phyloP scores from a whole-genome alignment of 306 rosid genomes.

The Quercus cerris region DNA sequence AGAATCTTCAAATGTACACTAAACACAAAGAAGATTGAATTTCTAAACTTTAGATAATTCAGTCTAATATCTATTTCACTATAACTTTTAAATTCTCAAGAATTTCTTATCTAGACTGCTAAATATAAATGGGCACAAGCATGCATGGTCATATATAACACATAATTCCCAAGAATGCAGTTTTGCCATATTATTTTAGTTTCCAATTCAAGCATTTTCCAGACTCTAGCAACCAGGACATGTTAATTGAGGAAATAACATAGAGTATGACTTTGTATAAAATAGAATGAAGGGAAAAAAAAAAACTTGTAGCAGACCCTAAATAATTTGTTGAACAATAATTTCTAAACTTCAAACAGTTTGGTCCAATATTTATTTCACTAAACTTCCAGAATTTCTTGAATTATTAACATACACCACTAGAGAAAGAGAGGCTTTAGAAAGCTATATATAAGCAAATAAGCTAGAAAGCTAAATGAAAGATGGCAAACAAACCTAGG shows the following conservation, averaged over 20 bases:
- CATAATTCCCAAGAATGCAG: not conserved
- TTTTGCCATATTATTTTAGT: not conserved
- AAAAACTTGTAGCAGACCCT: too few species aligned
- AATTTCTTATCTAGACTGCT: not conserved
- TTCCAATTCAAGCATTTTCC: not conserved
- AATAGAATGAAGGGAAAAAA: too few species aligned
- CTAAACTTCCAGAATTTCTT: not conserved
- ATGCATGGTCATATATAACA: not conserved
- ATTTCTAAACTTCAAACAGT: not conserved
- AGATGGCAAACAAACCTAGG: too few species aligned
- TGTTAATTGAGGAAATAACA: too few species aligned
- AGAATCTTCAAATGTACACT: not conserved
- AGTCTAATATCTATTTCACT: not conserved
- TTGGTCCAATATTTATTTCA: not conserved
- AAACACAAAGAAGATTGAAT: not conserved
- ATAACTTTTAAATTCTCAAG: not conserved
- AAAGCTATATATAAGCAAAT: too few species aligned
- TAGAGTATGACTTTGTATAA: too few species aligned
- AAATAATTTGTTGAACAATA: not conserved
- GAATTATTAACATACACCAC: too few species aligned
- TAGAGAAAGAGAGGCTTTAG: too few species aligned
- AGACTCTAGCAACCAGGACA: not conserved
- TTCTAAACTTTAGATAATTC: not conserved
- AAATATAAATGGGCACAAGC: not conserved
- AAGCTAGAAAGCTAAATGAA: too few species aligned